Percentiles rank a stretch among this genome's conserved stretches.
Conservation (phyloP, 2,329 filamentous ascomycete species). For the Exophiala oligosperma region DNA sequence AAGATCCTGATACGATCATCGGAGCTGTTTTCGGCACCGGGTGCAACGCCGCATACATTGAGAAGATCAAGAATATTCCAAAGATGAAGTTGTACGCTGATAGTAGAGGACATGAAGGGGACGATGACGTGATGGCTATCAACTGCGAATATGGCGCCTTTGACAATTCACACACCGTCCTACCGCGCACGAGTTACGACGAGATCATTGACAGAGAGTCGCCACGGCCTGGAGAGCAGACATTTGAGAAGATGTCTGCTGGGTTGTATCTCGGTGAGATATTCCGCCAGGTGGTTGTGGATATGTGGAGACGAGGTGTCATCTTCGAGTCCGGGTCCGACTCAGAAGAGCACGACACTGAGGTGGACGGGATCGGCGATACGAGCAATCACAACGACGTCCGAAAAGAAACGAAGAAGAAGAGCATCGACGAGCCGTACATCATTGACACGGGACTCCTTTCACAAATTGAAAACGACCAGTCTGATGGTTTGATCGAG, state of each 20-base stretch:
- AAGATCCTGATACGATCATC: constrained; percentile 80
- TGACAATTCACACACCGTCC: constrained; percentile 84
- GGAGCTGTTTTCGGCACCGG: constrained; percentile 85
- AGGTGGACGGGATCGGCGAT: constrained; percentile 62
- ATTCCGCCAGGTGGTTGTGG: constrained; percentile 81
- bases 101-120: background rate
- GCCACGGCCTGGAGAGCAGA: constrained; percentile 87
- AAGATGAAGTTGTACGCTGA: constrained; percentile 71
- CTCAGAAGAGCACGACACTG: too few relatives aligned
- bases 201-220: constrained; percentile 85
- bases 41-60: constrained; percentile 73
- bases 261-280: constrained; percentile 92
- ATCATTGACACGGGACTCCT: constrained; percentile 73
- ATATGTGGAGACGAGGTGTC: constrained; percentile 75
- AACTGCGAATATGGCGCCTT: constrained; percentile 95
- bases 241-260: constrained; percentile 97
- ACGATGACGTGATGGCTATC: constrained; percentile 71
- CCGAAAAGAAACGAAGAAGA: background rate
- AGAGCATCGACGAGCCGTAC: constrained; percentile 78
- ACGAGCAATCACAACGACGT: constrained; percentile 44
- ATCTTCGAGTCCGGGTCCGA: constrained; percentile 69
- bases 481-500: background rate
- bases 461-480: constrained; percentile 21
- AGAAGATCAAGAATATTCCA: constrained; percentile 77
- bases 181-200: constrained; percentile 84